A percentile compares a stretch with the other conserved stretches of the same genome.
Conservation (phyloP, 2,329 filamentous ascomycete species). For the Colletotrichum coccodes region DNA sequence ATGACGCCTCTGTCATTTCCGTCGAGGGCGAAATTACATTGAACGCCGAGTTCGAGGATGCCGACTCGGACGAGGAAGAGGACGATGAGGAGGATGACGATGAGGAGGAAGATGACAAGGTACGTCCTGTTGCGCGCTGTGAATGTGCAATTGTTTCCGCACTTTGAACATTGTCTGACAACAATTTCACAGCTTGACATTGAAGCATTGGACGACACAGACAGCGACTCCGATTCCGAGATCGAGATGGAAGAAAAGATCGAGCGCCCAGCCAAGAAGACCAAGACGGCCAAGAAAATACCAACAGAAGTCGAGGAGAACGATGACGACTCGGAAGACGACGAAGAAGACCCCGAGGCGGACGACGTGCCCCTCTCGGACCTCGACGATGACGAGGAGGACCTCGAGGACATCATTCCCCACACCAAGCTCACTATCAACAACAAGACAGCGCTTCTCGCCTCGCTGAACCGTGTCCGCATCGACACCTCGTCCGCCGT, state of each 20-base stretch:
- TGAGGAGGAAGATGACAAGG: conserved; percentile 37
- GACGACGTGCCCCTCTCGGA: conserved; percentile 93
- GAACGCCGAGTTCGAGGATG: conserved; percentile 32
- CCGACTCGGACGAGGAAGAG: conserved; percentile 36
- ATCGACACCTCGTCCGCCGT: conserved; percentile 74
- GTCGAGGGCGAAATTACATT: conserved; percentile 42
- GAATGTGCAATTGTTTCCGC: too few species aligned
- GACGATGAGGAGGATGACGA: conserved; percentile 42
- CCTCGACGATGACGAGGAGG: conserved; percentile 80
- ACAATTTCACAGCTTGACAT: conserved; percentile 56
- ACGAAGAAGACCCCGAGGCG: conserved; percentile 77
- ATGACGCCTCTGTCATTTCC: conserved; percentile 37
- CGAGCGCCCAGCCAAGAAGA: conserved; percentile 58
- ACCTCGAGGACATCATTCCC: conserved; percentile 86
- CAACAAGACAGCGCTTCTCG: conserved; percentile 87
- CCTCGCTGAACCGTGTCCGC: conserved; percentile 82
- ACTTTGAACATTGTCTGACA: conserved; percentile 18
- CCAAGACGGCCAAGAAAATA: conserved; percentile 48
- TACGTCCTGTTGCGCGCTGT: conserved; percentile 20
- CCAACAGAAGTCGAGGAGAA: conserved; percentile 49
- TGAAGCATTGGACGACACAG: conserved; percentile 69
- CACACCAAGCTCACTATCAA: conserved; percentile 97
- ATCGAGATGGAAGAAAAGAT: conserved; percentile 82
- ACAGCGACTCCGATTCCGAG: conserved; percentile 73
- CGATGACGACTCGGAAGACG: conserved; percentile 62